Percentiles rank a stretch among this genome's conserved stretches.
Evolutionary conservation across 225 moss, liverwort and hornwort genomes (phyloP).

Genomic region (Marchantia paleacea): DNA sequence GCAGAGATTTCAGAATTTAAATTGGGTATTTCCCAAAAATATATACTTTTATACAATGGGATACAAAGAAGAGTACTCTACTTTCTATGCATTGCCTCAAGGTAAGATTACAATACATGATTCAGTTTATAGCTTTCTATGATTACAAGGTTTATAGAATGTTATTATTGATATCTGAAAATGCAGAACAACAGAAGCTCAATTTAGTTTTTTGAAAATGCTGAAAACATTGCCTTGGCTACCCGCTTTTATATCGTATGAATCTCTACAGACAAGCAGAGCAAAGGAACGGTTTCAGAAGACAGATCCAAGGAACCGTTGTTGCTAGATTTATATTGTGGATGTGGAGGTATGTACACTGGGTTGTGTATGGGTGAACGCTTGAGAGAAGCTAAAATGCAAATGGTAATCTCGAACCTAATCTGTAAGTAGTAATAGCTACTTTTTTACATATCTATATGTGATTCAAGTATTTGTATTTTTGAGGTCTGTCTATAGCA

Average conservation of each 20-base stretch:
- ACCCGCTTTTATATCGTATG: no score
- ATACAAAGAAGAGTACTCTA: not conserved
- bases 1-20: not conserved
- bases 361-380: conserved; percentile 79
- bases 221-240: no score
- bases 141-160: no score
- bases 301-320: conserved; percentile 23
- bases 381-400: conserved; percentile 67
- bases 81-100: not conserved
- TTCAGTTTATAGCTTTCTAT: no score
- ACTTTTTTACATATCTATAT: no score
- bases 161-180: no score
- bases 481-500: no score
- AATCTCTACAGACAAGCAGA: not conserved
- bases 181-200: no score
- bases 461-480: no score
- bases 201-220: no score
- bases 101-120: not conserved
- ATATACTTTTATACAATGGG: not conserved
- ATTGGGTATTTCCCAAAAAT: not conserved
- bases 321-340: conserved; percentile 83
- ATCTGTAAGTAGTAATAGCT: not conserved
- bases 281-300: no score
- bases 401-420: conserved; percentile 49
- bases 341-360: conserved; percentile 96